Evolutionary conservation across 768 basidiomycete genomes (phyloP), one percentile per base, ranked within the genome.

Genomic region (Hortiboletus flavorubellus): DNA sequence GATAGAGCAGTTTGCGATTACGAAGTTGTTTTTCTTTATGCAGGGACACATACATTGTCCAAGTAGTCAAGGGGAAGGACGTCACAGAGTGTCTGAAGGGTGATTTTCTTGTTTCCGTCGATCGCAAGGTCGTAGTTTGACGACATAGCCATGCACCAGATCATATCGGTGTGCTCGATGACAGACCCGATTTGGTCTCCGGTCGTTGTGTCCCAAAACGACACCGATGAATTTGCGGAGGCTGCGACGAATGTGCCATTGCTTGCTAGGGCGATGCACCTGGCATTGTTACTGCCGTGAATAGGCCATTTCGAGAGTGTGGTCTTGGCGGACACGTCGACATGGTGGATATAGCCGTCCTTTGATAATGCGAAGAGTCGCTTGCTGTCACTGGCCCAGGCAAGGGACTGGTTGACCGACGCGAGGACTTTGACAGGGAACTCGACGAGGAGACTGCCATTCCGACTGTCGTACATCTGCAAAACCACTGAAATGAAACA

Each of bases 131-230:
- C 29, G 29, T 47, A 21, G 7, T 41, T 41, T 15, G 26, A 0
- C 6, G 55, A 54, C 11, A 54, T 21, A 5, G 46, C 39, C 15
- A 53, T 31, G 5, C 11, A 42, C 12, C 0, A 3, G 29, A 52
- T 0, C 0, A 7, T 1, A 9, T 26, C 4, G 14, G 40, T 8
- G 7, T 51, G 10, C 21, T 26, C 4, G 21, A 56, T 18, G 33
- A 30, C 15, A 39, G 23, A 29, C 1, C 48, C 53, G 4, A 58
- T 56, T 37, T 50, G 53, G 12, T 45, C 6, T 16, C 33, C 42
- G 1, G 50, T 57, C 0, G 1, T 26, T 4, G 18, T 15, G 34
- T 58, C 40, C 55, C 55, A 58, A 23, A 58, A 52, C 4, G 58
- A 58, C 18, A 59, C 29, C 4, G 43, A 58, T 0, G 49, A 33